phyloP scores from a whole-genome alignment of 2,329 filamentous ascomycete species.

The Chrysoporthe puriensis region DNA sequence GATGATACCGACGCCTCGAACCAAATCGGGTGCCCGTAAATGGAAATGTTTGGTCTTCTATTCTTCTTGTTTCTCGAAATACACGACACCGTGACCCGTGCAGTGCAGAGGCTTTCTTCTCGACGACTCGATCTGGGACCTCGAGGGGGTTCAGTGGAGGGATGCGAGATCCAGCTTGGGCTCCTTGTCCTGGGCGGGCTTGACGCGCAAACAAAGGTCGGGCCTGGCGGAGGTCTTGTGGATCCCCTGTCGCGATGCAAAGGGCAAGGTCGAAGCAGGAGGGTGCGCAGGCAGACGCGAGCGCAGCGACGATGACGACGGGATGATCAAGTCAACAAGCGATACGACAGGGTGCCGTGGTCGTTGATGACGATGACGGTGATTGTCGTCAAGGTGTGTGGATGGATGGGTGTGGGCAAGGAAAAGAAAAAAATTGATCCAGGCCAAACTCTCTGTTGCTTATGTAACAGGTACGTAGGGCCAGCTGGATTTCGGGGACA shows the following conservation, averaged over 20 bases:
- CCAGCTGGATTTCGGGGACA: slow-evolving; percentile 60
- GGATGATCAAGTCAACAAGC: not conserved
- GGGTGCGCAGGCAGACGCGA: slow-evolving; percentile 24
- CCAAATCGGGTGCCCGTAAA: slow-evolving; percentile 29
- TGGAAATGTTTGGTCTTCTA: slow-evolving; percentile 32
- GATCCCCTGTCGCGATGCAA: slow-evolving; percentile 12
- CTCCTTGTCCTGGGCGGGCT: slow-evolving; percentile 17
- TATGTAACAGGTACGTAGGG: slow-evolving; percentile 52
- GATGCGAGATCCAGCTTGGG: slow-evolving; percentile 17
- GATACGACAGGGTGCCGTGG: not conserved
- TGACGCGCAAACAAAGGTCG: slow-evolving; percentile 22
- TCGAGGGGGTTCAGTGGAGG: slow-evolving; percentile 26
- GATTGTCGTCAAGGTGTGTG: slow-evolving; percentile 4
- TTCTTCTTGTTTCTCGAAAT: slow-evolving; percentile 35
- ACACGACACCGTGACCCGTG: slow-evolving; percentile 42
- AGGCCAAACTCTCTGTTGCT: slow-evolving; percentile 48
- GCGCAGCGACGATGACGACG: slow-evolving; percentile 20
- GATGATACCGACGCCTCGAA: slow-evolving; percentile 31
- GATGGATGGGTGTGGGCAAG: slow-evolving; percentile 30
- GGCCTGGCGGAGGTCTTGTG: slow-evolving; percentile 12
- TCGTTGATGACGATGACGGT: slow-evolving; percentile 14
- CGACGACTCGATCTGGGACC: slow-evolving; percentile 27
- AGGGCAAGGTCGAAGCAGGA: slow-evolving; percentile 2
- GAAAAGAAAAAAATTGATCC: slow-evolving; percentile 39
- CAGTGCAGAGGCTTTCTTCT: slow-evolving; percentile 31